Evolutionary conservation across 2,329 filamentous ascomycete species (phyloP), one percentile per base, ranked within the genome.

Genomic region (Epichloe amarillans): DNA sequence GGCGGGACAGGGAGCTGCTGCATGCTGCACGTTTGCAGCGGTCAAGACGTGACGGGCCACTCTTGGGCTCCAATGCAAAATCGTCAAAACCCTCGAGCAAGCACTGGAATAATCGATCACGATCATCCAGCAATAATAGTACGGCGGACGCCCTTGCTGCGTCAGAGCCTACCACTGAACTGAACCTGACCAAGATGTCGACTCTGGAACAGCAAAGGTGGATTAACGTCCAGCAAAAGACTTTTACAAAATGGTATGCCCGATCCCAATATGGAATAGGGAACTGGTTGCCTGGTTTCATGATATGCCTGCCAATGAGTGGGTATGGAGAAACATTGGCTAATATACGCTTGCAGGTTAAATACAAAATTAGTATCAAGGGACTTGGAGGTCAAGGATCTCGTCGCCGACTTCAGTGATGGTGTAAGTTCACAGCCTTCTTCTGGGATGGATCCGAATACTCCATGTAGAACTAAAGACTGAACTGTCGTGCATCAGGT

Each of bases 171-270:
- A 65, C 69, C 62, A 71, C 73, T 66, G 73, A 77, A 57, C 71
- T 70, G 59, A 70, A 66, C 56, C 65, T 74, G 56, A 69, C 69
- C 61, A 82, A 72, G 66, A 84, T 83, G 80, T 79, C 77, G 52
- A 80, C 73, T 65, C 69, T 75, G 57, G 78, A 81, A 65, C 77
- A 83, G 69, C 77, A 83, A 66, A 73, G 76, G 66, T 84, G 81
- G 81, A 77, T 84, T 61, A 82, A 75, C 64, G 89, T 95, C 70
- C 91, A 97, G 74, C 86, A 97, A 69, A 98, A 97, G 79, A 98
- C 93, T 30, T 98, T 98, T 70, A 95, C 90, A 53, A 98, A 97
- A 87, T 98, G 93, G 70, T 71, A 62, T 43, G 59, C 42, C 37
- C 21, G 3, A 19, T 19, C 8, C 17, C 10, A 7, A 14, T 3